phyloP scores from a whole-genome alignment of 176 grass and related monocot species.

The Zizania latifolia region DNA sequence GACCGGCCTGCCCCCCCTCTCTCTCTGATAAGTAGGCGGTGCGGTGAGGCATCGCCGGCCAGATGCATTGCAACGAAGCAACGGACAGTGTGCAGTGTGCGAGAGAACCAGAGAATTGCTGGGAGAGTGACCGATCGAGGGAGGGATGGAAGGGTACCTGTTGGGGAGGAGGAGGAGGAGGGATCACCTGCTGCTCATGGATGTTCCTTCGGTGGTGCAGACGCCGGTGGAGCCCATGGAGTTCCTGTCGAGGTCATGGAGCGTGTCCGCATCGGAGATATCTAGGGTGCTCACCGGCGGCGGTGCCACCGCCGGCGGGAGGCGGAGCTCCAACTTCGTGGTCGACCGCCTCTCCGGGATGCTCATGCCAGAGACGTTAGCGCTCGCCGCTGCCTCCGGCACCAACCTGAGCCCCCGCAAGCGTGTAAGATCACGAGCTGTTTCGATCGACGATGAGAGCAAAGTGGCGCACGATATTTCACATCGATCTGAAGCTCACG shows the following conservation, averaged over 20 bases:
- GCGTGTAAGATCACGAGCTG: slow-evolving; percentile 34
- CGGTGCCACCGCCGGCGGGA: slow-evolving; percentile 20
- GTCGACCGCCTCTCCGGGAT: slow-evolving; percentile 56
- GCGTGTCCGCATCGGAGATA: slow-evolving; percentile 54
- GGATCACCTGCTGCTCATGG: slow-evolving; percentile 56
- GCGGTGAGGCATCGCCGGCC: not conserved
- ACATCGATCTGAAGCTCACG: not conserved
- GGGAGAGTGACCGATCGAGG: not conserved
- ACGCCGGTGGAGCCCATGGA: slow-evolving; percentile 66
- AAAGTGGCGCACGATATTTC: too few relatives aligned
- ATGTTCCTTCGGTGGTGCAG: slow-evolving; percentile 9
- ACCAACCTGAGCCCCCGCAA: slow-evolving; percentile 38
- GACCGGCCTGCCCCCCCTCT: too few relatives aligned
- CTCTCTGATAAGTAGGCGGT: slow-evolving; percentile 26
- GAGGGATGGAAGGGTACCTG: slow-evolving; percentile 44
- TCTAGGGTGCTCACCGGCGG: slow-evolving; percentile 41
- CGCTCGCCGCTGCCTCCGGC: slow-evolving; percentile 40
- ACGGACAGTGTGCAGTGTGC: not conserved
- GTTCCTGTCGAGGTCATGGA: slow-evolving; percentile 72
- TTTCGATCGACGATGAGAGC: not conserved
- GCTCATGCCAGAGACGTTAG: slow-evolving; percentile 55
- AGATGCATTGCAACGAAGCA: not conserved
- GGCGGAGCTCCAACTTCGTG: slow-evolving; percentile 65
- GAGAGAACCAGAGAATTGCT: not conserved
- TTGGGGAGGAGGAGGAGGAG: slow-evolving; percentile 39